Evolutionary conservation across 1,284 basidiomycete genomes (phyloP).

Genomic region (Uromyces viciae-fabae): DNA sequence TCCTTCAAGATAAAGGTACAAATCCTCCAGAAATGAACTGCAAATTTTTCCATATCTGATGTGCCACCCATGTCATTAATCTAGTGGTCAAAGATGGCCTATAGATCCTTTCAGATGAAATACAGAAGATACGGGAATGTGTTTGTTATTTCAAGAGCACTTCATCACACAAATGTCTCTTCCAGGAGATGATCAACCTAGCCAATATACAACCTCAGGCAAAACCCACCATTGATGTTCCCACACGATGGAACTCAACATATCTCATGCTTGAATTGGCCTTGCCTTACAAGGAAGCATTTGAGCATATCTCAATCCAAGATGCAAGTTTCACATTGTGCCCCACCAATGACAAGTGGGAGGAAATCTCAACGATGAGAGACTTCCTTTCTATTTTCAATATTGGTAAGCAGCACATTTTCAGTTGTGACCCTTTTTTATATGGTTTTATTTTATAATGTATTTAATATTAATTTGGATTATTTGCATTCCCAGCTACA

Average conservation of each 20-base stretch:
- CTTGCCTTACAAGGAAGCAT: not conserved
- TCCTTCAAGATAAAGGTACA: too few relatives aligned
- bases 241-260: not conserved
- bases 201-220: not conserved
- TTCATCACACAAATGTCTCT: not conserved
- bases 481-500: not conserved
- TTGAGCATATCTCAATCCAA: not conserved
- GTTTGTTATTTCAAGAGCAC: not conserved
- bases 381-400: not conserved
- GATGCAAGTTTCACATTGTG: not conserved
- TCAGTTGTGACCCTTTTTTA: too few relatives aligned
- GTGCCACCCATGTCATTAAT: too few relatives aligned
- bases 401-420: not conserved
- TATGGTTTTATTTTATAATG: not conserved
- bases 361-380: not conserved
- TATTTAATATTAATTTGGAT: not conserved
- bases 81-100: constrained; percentile 3
- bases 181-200: not conserved
- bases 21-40: too few relatives aligned
- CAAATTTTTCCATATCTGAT: too few relatives aligned
- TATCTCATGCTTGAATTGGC: not conserved
- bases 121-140: not conserved
- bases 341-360: not conserved
- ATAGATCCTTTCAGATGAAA: not conserved
- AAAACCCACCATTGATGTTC: not conserved